Base-by-base conservation (phyloP, 1,284 basidiomycete species). In the Cryptococcus amylolentus region DNA sequence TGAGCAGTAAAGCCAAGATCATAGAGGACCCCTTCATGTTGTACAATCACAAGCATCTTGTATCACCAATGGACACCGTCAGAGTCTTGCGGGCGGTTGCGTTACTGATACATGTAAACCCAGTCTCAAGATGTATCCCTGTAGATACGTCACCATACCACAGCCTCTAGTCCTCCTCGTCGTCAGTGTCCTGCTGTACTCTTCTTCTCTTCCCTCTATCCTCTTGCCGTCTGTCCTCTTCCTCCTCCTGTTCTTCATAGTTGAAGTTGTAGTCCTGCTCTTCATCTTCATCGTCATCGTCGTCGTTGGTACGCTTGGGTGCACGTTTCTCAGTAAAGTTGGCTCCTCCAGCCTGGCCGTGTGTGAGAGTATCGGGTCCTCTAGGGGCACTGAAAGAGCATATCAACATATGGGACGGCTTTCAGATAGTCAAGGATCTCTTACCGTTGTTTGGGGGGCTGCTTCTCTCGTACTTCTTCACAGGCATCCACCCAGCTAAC, bases 241-340 rank as follows among this genome's bases (percentile, higher is more conserved):
- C 62, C 23, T 60, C 61, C 23, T 65, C 61, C 20, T 52, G 58
- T 64, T 82, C 80, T 67, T 89, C 87, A 70, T 88, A 83, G 28
- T 80, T 40, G 31, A 47, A 45, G 52, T 46, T 48, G 16, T 47
- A 47, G 28, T 35, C 53, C 55, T 46, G 46, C 55, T 56, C 42
- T 56, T 49, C 54, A 44, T 56, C 59, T 18, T 57, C 56, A 14
- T 61, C 55, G 38, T 55, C 64, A 26, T 44, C 60, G 52, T 49
- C 60, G 16, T 63, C 58, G n/a, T 60, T 62, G 54, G 13, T 51
- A 54, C 9, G 56, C 56, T 16, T 60, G 60, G 28, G 55, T 54
- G 16, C 7, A 2, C 31, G 31, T 35, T 35, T 35, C 10, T 35
- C 31, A 10, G 52, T 54, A 49, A 62, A 58, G 12, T 54, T 41